Conservation (phyloP, 768 basidiomycete genomes). For the Podaxis carcinomalis region DNA sequence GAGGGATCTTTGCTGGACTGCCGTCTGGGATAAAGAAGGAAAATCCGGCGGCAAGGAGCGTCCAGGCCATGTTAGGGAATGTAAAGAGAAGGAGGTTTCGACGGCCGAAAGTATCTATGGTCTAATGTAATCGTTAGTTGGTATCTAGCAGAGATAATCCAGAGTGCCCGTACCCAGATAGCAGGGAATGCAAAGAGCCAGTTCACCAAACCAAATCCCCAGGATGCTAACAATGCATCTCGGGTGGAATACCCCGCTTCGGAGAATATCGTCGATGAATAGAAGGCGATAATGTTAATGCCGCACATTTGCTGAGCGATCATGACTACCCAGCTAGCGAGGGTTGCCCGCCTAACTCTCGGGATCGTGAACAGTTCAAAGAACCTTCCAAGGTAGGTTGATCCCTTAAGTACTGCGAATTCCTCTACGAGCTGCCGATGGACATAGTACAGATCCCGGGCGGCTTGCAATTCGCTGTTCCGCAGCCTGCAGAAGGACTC, state of each 20-base stretch:
- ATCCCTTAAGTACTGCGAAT: slow-evolving; percentile 47
- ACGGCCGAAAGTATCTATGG: slow-evolving; percentile 73
- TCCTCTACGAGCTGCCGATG: slow-evolving; percentile 69
- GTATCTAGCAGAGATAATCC: not conserved
- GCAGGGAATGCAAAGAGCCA: slow-evolving; percentile 66
- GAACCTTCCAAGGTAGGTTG: slow-evolving; percentile 44
- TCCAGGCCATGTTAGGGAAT: slow-evolving; percentile 79
- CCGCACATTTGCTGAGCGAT: slow-evolving; percentile 84
- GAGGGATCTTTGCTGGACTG: slow-evolving; percentile 35
- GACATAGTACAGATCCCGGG: slow-evolving; percentile 75
- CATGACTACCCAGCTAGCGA: slow-evolving; percentile 51
- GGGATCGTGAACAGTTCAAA: slow-evolving; percentile 73
- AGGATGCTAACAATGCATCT: slow-evolving; percentile 58
- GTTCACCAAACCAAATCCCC: slow-evolving; percentile 66
- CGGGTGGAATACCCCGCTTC: slow-evolving; percentile 49
- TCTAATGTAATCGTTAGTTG: slow-evolving; percentile 26
- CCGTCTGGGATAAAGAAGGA: slow-evolving; percentile 49
- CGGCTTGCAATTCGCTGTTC: slow-evolving; percentile 68
- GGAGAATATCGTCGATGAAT: slow-evolving; percentile 73
- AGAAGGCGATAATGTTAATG: slow-evolving; percentile 77
- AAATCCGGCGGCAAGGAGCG: slow-evolving; percentile 71
- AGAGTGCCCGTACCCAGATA: slow-evolving; percentile 38
- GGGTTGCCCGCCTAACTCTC: slow-evolving; percentile 49
- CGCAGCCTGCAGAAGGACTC: slow-evolving; percentile 63
- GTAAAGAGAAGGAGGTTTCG: slow-evolving; percentile 74